Conservation (phyloP, 2,329 filamentous ascomycete species). For the Penicillium brevicompactum region DNA sequence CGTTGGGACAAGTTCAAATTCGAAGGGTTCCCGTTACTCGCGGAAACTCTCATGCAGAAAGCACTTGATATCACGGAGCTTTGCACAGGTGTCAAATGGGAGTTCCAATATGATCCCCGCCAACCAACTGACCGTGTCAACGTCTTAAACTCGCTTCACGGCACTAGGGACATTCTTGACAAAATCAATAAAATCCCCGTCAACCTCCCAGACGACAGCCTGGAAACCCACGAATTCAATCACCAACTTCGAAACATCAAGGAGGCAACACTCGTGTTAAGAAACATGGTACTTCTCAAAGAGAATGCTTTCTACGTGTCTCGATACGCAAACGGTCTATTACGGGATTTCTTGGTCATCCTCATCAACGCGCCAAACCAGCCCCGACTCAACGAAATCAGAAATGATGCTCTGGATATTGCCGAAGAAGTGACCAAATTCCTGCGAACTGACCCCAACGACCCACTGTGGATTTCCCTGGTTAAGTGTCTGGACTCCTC, state of each 20-base stretch:
- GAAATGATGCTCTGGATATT: conserved; percentile 88
- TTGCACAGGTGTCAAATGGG: conserved; percentile 83
- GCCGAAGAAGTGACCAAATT: conserved; percentile 87
- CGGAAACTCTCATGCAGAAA: conserved; percentile 85
- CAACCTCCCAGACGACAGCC: conserved; percentile 62
- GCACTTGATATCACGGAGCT: conserved; percentile 75
- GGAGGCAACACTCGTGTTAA: conserved; percentile 82
- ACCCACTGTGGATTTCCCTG: conserved; percentile 78
- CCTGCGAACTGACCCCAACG: conserved; percentile 69
- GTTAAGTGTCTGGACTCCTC: conserved; percentile 59
- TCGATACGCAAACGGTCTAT: conserved; percentile 63
- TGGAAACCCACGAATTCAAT: conserved; percentile 71
- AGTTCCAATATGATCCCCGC: conserved; percentile 67
- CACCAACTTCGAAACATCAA: conserved; percentile 75
- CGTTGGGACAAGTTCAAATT: conserved; percentile 95
- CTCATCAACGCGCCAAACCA: conserved; percentile 74
- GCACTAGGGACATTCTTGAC: conserved; percentile 71
- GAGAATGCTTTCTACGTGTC: conserved; percentile 86
- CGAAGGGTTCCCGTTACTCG: conserved; percentile 83
- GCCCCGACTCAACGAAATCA: conserved; percentile 74
- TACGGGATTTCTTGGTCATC: conserved; percentile 83
- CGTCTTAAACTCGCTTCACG: conserved; percentile 65
- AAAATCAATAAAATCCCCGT: conserved; percentile 67
- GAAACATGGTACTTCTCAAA: conserved; percentile 93
- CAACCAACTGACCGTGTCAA: conserved; percentile 57